Base-by-base conservation (phyloP, 148 eudicot species). In the Spergularia bocconei region DNA sequence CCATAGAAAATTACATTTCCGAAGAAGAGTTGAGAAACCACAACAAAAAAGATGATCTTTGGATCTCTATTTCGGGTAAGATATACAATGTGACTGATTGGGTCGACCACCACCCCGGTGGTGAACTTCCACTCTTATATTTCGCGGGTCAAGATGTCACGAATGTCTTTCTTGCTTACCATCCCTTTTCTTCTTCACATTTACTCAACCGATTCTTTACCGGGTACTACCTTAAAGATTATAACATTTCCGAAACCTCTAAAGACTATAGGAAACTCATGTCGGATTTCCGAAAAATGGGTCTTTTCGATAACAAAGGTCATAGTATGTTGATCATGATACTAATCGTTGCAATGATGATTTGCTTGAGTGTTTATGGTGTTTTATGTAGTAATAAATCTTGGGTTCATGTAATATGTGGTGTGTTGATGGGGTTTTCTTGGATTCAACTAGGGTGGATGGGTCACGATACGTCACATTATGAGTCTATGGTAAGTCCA, bases 371-470 rank as follows among this genome's bases (percentile, higher is more conserved):
- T 73, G 77, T 88, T 29, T 88, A 76, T 54, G 89, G 89, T 29
- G 80, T 88, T 55, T 36, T 84, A 53, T 77, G 50, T 44, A 70
- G 82, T 63, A 65, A 82, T 8, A 76, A 79, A 11, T 29, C 38
- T 13, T 69, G 66, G 81, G 80, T 86, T 33, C 91, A 86, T 73
- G 63, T 82, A 75, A 10, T 74, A 13, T 84, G 78, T 73, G 87
- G 83, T 57, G 83, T 81, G 2, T 67, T 86, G 48, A 73, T 88
- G 83, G 89, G 91, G 25, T 52, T 82, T 67, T 13, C 81, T 0
- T 88, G 91, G 89, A 78, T 79, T 76, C 91, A 88, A 59, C 80
- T 84, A 36, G 91, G 91, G 4, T 88, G 87, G 89, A 47, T 86
- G 60, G 89, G 87, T 7, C 91, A 87, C 55, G 91, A 87, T 72